Conservation (phyloP, 352 stramenopile genomes). For the Salisapilia sapeloensis region DNA sequence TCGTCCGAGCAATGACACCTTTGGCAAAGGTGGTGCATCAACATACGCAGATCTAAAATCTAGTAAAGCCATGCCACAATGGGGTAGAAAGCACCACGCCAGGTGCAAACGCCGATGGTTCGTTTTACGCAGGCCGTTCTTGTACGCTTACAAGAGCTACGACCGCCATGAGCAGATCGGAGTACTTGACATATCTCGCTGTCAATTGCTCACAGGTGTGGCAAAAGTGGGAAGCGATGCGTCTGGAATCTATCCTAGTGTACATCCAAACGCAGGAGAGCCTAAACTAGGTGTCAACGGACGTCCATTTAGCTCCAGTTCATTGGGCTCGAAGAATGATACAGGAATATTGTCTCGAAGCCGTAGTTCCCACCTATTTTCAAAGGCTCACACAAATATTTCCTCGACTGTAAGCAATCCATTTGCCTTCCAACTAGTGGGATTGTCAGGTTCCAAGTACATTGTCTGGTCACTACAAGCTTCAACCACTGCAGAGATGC, state of each 20-base stretch:
- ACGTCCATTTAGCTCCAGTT: no score
- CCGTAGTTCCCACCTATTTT: no score
- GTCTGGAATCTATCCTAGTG: no score
- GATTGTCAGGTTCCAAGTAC: slow-evolving; percentile 19
- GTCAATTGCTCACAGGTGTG: slow-evolving; percentile 38
- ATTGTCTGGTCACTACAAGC: slow-evolving; percentile 61
- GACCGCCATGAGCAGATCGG: slow-evolving; percentile 41
- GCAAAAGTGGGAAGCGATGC: no score
- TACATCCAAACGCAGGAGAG: no score
- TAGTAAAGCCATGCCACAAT: slow-evolving; percentile 1
- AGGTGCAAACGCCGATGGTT: slow-evolving; percentile 66
- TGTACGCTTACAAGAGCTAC: slow-evolving; percentile 61
- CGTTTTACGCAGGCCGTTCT: slow-evolving; percentile 57
- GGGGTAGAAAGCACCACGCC: slow-evolving; percentile 1
- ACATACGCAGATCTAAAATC: slow-evolving; percentile 2
- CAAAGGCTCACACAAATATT: no score
- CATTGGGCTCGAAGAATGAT: no score
- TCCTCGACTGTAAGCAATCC: no score
- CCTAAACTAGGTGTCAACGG: no score
- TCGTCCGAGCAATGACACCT: slow-evolving; percentile 23
- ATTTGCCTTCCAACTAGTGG: slow-evolving; percentile 61
- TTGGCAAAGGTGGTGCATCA: slow-evolving; percentile 10
- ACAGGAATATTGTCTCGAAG: no score
- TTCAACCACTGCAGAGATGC: slow-evolving; percentile 43
- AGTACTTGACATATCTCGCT: slow-evolving; percentile 53